Conservation (phyloP, 2,329 filamentous ascomycete genomes). For the Ophiostoma angusticollis region DNA sequence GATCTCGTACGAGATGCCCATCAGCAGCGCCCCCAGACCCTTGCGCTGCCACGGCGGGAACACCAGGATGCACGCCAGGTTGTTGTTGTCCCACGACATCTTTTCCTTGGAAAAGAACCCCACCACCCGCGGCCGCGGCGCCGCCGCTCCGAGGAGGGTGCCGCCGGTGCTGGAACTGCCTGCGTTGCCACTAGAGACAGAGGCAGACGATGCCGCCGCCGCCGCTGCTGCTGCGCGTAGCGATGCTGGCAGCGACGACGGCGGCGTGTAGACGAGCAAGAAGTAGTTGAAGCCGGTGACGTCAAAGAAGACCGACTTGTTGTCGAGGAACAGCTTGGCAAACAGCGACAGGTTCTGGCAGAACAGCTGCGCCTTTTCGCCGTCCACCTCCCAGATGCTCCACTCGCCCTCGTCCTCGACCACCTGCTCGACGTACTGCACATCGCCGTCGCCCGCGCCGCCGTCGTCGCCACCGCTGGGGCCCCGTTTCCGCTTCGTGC, state of each 20-base stretch:
- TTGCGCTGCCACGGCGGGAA: constrained; percentile 94
- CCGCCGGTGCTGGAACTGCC: neutral
- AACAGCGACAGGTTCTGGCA: constrained; percentile 93
- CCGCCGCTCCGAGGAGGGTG: constrained; percentile 4
- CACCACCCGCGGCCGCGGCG: constrained; percentile 38
- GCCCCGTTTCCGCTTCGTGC: constrained; percentile 26
- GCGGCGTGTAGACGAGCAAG: constrained; percentile 64
- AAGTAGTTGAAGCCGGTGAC: constrained; percentile 92
- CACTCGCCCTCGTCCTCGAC: constrained; percentile 55
- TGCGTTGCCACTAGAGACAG: too few relatives aligned
- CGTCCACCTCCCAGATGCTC: constrained; percentile 86
- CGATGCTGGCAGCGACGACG: constrained; percentile 17
- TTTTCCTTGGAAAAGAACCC: constrained; percentile 99
- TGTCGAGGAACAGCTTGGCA: constrained; percentile 93
- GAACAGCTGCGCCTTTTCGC: constrained; percentile 74
- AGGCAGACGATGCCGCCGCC: constrained; percentile 1
- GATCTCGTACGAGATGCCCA: constrained; percentile 88
- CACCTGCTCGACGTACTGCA: constrained; percentile 30
- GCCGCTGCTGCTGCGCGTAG: constrained; percentile 1
- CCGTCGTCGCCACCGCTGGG: constrained; percentile 1
- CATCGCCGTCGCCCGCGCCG: constrained; percentile 15
- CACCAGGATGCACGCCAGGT: constrained; percentile 87
- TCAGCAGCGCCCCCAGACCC: constrained; percentile 75
- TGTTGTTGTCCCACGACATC: constrained; percentile 97
- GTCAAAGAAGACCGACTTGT: constrained; percentile 97